Percentiles rank a stretch among this genome's conserved stretches.
Evolutionary conservation across 2,329 filamentous ascomycete species (phyloP).

Genomic region (Proliferodiscus dingleyae): DNA sequence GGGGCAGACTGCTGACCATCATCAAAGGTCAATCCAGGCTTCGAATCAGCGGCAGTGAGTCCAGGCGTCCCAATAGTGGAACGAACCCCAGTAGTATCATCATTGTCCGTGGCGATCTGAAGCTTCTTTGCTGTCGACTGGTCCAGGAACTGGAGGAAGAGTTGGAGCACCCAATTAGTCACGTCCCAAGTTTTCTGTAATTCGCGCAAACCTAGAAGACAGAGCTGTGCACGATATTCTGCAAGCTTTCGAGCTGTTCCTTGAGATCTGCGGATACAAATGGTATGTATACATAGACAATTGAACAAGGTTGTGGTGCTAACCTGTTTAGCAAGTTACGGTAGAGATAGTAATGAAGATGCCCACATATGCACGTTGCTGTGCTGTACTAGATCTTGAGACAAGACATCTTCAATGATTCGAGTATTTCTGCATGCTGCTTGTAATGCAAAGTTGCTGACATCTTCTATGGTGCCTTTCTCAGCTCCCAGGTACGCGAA

Average conservation of each 20-base stretch:
- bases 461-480: conserved; percentile 30
- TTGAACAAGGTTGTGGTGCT: conserved; percentile 44
- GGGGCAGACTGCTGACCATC: background rate
- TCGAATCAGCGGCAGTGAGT: background rate
- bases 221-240: conserved; percentile 44
- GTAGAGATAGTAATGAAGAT: background rate
- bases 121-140: conserved; percentile 38
- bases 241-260: conserved; percentile 40
- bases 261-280: conserved; percentile 35
- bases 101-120: conserved; percentile 1
- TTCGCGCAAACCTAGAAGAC: conserved; percentile 42
- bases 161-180: conserved; percentile 43
- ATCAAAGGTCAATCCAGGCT: background rate
- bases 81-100: background rate
- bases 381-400: conserved; percentile 38
- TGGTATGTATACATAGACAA: conserved; percentile 44
- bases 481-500: conserved; percentile 36
- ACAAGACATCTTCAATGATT: conserved; percentile 44
- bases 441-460: conserved; percentile 39
- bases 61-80: background rate
- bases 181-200: conserved; percentile 46
- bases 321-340: background rate
- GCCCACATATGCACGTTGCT: conserved; percentile 40
- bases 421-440: conserved; percentile 42
- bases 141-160: conserved; percentile 45